Evolutionary conservation across 306 rosid species (phyloP).

Genomic region (Medicago arabica): DNA sequence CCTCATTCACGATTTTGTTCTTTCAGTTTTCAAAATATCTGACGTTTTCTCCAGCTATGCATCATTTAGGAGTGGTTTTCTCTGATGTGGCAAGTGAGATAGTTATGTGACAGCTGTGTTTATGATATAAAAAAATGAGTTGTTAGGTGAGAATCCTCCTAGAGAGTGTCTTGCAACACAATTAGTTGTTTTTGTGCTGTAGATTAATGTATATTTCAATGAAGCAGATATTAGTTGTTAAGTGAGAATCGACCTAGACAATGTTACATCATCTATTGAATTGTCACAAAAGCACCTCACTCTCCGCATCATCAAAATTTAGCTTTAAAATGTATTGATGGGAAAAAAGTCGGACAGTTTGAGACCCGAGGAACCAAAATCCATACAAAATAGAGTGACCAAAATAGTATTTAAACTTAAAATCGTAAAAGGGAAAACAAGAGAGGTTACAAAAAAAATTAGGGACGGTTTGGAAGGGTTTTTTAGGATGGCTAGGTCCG

Average conservation of each 20-base stretch:
- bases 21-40: no score
- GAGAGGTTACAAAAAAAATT: not conserved
- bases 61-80: no score
- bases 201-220: no score
- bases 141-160: not conserved
- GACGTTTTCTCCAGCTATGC: no score
- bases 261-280: not conserved
- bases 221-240: no score
- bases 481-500: no score
- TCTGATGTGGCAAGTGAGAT: not conserved
- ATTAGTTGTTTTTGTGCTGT: not conserved
- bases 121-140: not conserved
- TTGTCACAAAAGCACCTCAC: not conserved
- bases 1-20: not conserved
- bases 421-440: not conserved
- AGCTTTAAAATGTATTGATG: not conserved
- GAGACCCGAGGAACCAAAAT: not conserved
- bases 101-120: not conserved
- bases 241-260: not conserved
- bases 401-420: no score
- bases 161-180: not conserved
- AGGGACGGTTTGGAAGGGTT: no score
- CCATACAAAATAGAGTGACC: no score
- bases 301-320: not conserved
- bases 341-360: not conserved